Base-by-base conservation (phyloP, 306 rosid species). In the Cercis canadensis region DNA sequence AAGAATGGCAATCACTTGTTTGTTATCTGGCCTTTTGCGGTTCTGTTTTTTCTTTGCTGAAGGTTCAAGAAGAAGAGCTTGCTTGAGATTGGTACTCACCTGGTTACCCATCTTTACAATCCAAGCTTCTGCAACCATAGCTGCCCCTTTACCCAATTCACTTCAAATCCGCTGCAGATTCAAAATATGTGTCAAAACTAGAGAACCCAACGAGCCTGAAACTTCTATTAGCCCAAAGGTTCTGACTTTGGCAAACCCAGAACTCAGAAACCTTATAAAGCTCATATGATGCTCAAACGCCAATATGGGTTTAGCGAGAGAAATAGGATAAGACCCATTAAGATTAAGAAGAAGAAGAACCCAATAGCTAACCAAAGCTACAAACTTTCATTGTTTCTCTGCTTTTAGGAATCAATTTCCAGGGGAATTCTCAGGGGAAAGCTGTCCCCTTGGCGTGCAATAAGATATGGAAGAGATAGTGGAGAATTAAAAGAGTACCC, bases 41-140 rank as follows among this genome's bases (percentile, higher is more conserved):
- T 51, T 74, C 66, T 74, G 85, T 79, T 76, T 84, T 32, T 72
- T 84, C 75, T 81, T 94, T 47, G 80, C 67, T 2, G 89, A 75
- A 73, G 87, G 63, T 45, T 94, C 96, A 31, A 86, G 70, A 62
- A 87, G 86, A 73, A 92, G 87, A 21, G 95, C 90, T 41, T 91
- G 94, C 76, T 86, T 94, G 64, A 94, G 85, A 85, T 94, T 94
- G 12, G 92, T 40, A 65, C 96, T 91, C 11, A 94, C 97, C 74
- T 94, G 97, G 86, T 83, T 91, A 29, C 99, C 92, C 90, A 94
- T 89, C 88, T 87, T 94, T 50, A 94, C 78, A 84, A 94, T 73
- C 99, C 99, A 94, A 78, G 91, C 85, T 81, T 94, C 96, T 58
- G 96, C 96, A 70, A 89, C 96, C 99, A 91, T 94, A 72, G 84